Evolutionary conservation across 345 rosid genomes (phyloP), one percentile per base, ranked within the genome.

Genomic region (Euclidium syriacum): DNA sequence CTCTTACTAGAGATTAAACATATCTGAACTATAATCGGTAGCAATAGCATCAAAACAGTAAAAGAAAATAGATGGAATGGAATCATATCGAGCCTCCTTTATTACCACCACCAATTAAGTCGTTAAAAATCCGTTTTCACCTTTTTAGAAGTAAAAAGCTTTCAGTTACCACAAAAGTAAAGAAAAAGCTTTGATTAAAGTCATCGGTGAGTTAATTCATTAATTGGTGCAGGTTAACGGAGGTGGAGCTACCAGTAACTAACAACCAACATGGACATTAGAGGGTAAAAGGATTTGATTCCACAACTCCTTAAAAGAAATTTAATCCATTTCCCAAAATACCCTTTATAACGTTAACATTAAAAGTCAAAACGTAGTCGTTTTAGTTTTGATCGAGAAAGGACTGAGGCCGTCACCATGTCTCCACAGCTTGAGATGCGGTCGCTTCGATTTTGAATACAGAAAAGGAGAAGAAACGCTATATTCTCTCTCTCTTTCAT

Each of bases 261-360:
- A 29, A 30, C 43, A 62, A 44, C 43, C n/a, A 27, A 20, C 33
- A n/a, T n/a, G n/a, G n/a, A n/a, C n/a, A n/a, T n/a, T 6, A 32
- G 65, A 58, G 6, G 59, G 58, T 58, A 39, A 39, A n/a, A n/a
- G 1, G 72, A 67, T 67, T 58, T 67, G 72, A 58, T 67, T 39
- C 71, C 47, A 32, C 48, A 65, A 47, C 56, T 10, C 58, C 42
- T 23, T n/a, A 43, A 30, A 38, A 10, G n/a, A 3, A n/a, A 5
- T n/a, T n/a, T 19, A 23, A 1, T 34, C 8, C 1, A 34, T 10
- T 29, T n/a, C 39, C 72, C 3, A 39, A 17, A 50, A 0, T 32
- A 50, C 72, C 58, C 65, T 68, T 53, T 58, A 1, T 51, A 68
- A 59, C 60, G 73, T 59, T 68, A 68, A 68, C 60, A 41, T 52